Base-by-base conservation (phyloP, 1,284 basidiomycete species). In the Trametes pubescens region DNA sequence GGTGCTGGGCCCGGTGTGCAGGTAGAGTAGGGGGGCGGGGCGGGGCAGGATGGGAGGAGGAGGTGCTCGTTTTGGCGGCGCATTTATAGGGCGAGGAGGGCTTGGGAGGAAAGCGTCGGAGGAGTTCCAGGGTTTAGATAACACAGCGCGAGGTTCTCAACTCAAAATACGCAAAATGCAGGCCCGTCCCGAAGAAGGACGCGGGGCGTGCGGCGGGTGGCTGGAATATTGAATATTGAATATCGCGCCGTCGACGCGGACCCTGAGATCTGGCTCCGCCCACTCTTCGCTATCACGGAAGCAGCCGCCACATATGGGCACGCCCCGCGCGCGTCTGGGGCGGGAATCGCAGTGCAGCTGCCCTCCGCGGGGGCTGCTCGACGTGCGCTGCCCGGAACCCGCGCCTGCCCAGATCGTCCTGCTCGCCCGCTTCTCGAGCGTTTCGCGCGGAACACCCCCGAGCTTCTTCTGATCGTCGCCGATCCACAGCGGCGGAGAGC, bases 211-310 rank as follows among this genome's bases (percentile, higher is more conserved):
- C 18, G 29, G 29, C 29, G 29, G 29, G n/a, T n/a, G n/a, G n/a
- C n/a, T n/a, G 29, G 29, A 3, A 32, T 3, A 3, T 3, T 8
- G 29, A 32, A 32, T 32, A 32, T 32, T 32, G 29, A 32, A 32
- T 32, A 32, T 32, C 29, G 29, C 29, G 29, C 4, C 8, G 29
- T n/a, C n/a, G n/a, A n/a, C 29, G 57, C 57, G 48, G 57, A 61
- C 56, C 59, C 57, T 51, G 60, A 57, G 44, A 22, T 44, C 38
- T 14, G 14, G 61, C 55, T 51, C 43, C 43, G 54, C 26, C 29
- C 34, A 37, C 40, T n/a, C 65, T 67, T 67, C 66, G 66, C 63
- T 58, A 67, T 67, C 66, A 67, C 66, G 60, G 60, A 67, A 67
- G 29, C 32, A 10, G 24, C 49, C 29, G 24, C 18, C 29, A n/a